phyloP scores from a whole-genome alignment of 139 green algal species.

The Volvox africanus region DNA sequence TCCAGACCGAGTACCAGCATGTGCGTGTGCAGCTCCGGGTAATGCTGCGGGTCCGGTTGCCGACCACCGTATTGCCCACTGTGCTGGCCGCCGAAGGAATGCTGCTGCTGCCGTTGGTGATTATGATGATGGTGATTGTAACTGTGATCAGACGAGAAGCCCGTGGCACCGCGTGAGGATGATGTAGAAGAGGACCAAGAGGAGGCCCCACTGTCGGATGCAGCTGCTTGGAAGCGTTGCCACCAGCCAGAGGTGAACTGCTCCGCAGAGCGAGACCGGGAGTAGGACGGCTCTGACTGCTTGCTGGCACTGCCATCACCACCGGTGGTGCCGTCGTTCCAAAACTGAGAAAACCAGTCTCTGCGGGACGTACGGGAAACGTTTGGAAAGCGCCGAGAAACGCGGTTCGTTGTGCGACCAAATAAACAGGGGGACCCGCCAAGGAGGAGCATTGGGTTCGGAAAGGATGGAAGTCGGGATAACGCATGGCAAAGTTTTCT shows the following conservation, averaged over 20 bases:
- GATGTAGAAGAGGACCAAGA: neutral
- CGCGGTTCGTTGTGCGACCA: too few species aligned
- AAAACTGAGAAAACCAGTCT: slow-evolving; percentile 27
- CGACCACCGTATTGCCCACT: too few species aligned
- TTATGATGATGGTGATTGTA: neutral
- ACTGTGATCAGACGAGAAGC: neutral
- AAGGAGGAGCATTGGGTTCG: too few species aligned
- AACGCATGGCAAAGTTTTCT: too few species aligned
- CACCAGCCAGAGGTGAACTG: slow-evolving; percentile 37
- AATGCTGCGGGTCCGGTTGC: neutral
- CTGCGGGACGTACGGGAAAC: neutral
- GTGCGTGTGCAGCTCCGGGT: slow-evolving; percentile 7
- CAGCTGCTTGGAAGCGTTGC: slow-evolving; percentile 30
- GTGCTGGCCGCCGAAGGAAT: too few species aligned
- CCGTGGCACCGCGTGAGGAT: neutral
- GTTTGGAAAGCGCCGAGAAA: too few species aligned
- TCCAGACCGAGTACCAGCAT: neutral
- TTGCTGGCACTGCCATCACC: neutral
- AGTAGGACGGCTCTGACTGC: neutral
- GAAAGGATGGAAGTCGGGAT: too few species aligned
- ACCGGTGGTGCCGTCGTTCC: neutral
- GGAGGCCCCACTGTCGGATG: neutral
- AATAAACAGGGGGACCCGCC: too few species aligned
- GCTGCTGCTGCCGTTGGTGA: neutral
- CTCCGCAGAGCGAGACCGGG: neutral